phyloP scores from a whole-genome alignment of 164 flowering plant species.

The Dillenia turbinata region DNA sequence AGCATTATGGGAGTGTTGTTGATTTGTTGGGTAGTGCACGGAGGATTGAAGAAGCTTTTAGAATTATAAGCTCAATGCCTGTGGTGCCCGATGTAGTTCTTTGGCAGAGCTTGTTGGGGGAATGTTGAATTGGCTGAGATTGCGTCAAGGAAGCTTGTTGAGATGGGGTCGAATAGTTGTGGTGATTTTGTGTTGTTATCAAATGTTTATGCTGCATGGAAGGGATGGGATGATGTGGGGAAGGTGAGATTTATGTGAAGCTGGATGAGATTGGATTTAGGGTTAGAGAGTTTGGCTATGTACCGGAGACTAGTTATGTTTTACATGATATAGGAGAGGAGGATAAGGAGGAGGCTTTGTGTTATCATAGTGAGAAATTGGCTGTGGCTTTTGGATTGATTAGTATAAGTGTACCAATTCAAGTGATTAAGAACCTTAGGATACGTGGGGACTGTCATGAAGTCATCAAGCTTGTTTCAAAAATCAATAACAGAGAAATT shows the following conservation, averaged over 20 bases:
- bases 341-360: slow-evolving; percentile 78
- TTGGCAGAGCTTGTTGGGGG: slow-evolving; percentile 77
- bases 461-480: slow-evolving; percentile 69
- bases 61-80: slow-evolving; percentile 53
- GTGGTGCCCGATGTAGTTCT: slow-evolving; percentile 62
- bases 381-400: slow-evolving; percentile 84
- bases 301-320: slow-evolving; percentile 59
- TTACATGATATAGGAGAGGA: slow-evolving; percentile 89
- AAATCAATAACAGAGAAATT: slow-evolving; percentile 68
- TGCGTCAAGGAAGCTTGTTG: slow-evolving; percentile 54
- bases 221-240: slow-evolving; percentile 54
- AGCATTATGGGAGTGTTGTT: slow-evolving; percentile 80
- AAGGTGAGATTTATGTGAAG: slow-evolving; percentile 65
- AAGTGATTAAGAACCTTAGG: slow-evolving; percentile 81
- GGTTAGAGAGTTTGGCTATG: slow-evolving; percentile 62
- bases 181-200: slow-evolving; percentile 86
- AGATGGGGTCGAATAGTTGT: slow-evolving; percentile 64
- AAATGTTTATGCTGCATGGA: slow-evolving; percentile 65
- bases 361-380: slow-evolving; percentile 85
- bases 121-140: slow-evolving; percentile 73
- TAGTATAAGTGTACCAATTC: slow-evolving; percentile 44
- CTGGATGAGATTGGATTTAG: slow-evolving; percentile 69
- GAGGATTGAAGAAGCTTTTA: slow-evolving; percentile 57
- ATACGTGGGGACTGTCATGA: slow-evolving; percentile 89
- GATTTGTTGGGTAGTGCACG: slow-evolving; percentile 86